Evolutionary conservation across 257 asterid species (phyloP).

Genomic region (Osmanthus fragrans): DNA sequence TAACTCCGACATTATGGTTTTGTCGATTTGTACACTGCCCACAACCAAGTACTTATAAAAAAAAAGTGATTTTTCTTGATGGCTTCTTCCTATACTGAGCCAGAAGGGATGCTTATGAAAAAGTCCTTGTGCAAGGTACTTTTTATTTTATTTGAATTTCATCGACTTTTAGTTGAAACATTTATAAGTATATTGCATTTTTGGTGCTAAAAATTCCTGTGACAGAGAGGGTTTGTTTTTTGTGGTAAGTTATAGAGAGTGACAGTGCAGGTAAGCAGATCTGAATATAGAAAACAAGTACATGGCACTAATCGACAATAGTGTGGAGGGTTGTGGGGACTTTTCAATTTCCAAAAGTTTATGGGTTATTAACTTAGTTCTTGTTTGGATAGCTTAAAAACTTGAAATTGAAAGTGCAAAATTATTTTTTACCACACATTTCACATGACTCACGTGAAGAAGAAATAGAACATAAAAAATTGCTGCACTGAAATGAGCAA

Average conservation of each 20-base stretch:
- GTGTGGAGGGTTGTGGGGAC: background rate
- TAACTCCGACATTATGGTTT: no score
- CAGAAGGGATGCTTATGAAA: conserved; percentile 12
- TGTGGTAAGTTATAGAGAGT: background rate
- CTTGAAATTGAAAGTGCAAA: no score
- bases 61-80: background rate
- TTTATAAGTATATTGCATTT: conserved; percentile 42
- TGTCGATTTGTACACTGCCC: no score
- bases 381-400: no score
- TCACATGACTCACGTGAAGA: no score
- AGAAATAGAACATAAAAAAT: no score
- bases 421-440: no score
- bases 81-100: no score
- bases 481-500: no score
- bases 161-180: conserved; percentile 41
- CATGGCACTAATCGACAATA: background rate
- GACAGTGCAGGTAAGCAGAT: background rate
- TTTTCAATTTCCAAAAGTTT: background rate
- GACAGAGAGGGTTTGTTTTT: no score
- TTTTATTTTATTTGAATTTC: conserved; percentile 22
- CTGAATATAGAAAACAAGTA: background rate
- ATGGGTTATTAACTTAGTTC: background rate
- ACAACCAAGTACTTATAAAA: background rate
- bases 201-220: conserved; percentile 33
- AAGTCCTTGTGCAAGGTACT: conserved; percentile 28